Base-by-base conservation (phyloP, 306 rosid species). In the Arachis stenosperma region DNA sequence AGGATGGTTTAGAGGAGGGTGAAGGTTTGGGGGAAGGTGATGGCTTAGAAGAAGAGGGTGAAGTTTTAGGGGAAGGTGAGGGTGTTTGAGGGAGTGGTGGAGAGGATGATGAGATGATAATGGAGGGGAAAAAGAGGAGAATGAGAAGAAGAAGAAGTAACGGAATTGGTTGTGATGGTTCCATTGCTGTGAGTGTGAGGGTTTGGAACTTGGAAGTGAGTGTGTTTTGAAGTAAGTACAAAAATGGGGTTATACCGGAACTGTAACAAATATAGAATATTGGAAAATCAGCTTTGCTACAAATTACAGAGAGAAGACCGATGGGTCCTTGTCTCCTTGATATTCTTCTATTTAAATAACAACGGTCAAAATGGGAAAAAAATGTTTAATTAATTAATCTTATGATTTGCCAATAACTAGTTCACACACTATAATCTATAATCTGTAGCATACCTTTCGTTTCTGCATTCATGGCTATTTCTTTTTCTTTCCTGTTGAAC, bases 101-200 rank as follows among this genome's bases (percentile, higher is more conserved):
- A 48, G 62, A 50, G 48, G 14, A 62, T 5, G n/a, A 61, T 9
- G 37, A 33, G 37, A 33, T 33, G 37, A 4, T 33, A 33, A 33
- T 33, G 37, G 37, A 33, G 37, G 37, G 37, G 37, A 33, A 33
- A 61, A 52, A 61, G 12, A 39, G 47, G 74, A 69, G 86, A 44
- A 33, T 64, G 67, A 57, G 80, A 53, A 33, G 37, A 53, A 33
- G 37, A 33, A 58, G 80, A 53, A 74, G 76, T 13, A 63, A 12
- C 29, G 69, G 67, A 17, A 30, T n/a, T 52, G 42, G 66, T 8
- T 72, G 57, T 12, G 17, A 11, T 62, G 73, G 59, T 54, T 70
- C 54, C 83, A 79, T 79, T 11, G 74, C 36, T 73, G 22, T 33
- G 37, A 3, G 3, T 33, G 37, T 33, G 37, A 33, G 37, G 48